phyloP scores from a whole-genome alignment of 345 rosid genomes.

The Camelina laxa region DNA sequence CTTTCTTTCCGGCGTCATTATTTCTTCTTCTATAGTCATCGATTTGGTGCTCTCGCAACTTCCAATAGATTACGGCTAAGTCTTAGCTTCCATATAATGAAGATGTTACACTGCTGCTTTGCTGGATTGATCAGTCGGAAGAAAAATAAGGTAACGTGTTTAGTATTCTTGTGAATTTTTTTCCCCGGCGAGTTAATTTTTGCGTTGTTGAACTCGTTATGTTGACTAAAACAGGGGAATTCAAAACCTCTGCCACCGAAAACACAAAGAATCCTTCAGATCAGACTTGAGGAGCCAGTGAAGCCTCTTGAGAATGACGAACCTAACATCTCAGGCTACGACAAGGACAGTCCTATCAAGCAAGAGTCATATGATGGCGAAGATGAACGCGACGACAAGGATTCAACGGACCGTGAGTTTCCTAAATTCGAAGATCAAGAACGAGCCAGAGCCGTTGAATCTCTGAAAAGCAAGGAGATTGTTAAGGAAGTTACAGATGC shows the following conservation, averaged over 20 bases:
- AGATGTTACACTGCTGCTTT: slow-evolving; percentile 63
- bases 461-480: slow-evolving; percentile 25
- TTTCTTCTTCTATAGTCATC: slow-evolving; percentile 25
- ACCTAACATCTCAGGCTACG: slow-evolving; percentile 37
- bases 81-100: slow-evolving; percentile 52
- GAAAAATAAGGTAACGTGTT: slow-evolving; percentile 52
- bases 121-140: slow-evolving; percentile 40
- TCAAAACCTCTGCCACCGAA: slow-evolving; percentile 41
- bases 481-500: slow-evolving; percentile 27
- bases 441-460: slow-evolving; percentile 34
- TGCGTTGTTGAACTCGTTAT: not conserved
- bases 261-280: slow-evolving; percentile 50
- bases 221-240: slow-evolving; percentile 44
- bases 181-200: not conserved
- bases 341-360: slow-evolving; percentile 40
- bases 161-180: not conserved
- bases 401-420: slow-evolving; percentile 62
- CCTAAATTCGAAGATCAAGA: slow-evolving; percentile 60
- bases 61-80: slow-evolving; percentile 85
- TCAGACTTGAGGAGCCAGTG: slow-evolving; percentile 57
- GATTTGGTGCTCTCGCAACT: slow-evolving; percentile 56
- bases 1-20: slow-evolving; percentile 49
- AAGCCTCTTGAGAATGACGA: slow-evolving; percentile 58
- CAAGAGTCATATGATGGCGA: slow-evolving; percentile 63
- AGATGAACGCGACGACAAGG: slow-evolving; percentile 70